phyloP scores from a whole-genome alignment of 306 rosid species.

The Casuarina glauca region DNA sequence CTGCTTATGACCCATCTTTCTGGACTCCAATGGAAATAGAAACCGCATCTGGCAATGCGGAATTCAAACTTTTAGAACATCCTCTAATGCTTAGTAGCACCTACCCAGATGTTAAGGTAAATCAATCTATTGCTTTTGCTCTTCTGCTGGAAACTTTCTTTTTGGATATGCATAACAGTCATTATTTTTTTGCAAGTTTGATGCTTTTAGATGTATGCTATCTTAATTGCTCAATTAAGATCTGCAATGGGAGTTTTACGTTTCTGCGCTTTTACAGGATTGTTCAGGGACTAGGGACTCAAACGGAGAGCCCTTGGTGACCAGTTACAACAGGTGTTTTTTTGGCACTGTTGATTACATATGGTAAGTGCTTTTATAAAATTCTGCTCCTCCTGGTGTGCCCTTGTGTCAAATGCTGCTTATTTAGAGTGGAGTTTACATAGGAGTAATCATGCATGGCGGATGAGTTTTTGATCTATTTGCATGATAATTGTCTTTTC shows the following conservation, averaged over 20 bases:
- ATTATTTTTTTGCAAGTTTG: slow-evolving; percentile 10
- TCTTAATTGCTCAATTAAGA: background rate
- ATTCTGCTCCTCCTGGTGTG: slow-evolving; percentile 21
- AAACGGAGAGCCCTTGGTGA: slow-evolving; percentile 81
- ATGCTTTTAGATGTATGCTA: slow-evolving; percentile 20
- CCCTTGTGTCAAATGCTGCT: slow-evolving; percentile 13
- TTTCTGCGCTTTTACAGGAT: slow-evolving; percentile 47
- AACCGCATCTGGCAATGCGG: slow-evolving; percentile 80
- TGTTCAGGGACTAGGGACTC: slow-evolving; percentile 67
- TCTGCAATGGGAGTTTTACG: background rate
- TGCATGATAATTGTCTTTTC: background rate
- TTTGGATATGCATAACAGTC: slow-evolving; percentile 17
- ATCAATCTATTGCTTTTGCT: background rate
- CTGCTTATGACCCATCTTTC: slow-evolving; percentile 53
- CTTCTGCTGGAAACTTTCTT: background rate
- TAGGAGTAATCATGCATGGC: background rate
- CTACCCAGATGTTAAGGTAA: slow-evolving; percentile 78
- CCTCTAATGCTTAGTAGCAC: slow-evolving; percentile 71
- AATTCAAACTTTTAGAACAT: slow-evolving; percentile 64
- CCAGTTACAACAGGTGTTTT: slow-evolving; percentile 78
- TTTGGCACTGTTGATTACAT: slow-evolving; percentile 90
- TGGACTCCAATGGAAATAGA: slow-evolving; percentile 87
- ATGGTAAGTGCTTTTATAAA: slow-evolving; percentile 53
- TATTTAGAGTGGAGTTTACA: slow-evolving; percentile 8
- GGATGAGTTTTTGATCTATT: background rate